These are phyloP conservation scores for Paradendryphiella salina DNA, from an alignment of 2,329 filamentous ascomycete species.

Conservation along the genomic window DNA sequence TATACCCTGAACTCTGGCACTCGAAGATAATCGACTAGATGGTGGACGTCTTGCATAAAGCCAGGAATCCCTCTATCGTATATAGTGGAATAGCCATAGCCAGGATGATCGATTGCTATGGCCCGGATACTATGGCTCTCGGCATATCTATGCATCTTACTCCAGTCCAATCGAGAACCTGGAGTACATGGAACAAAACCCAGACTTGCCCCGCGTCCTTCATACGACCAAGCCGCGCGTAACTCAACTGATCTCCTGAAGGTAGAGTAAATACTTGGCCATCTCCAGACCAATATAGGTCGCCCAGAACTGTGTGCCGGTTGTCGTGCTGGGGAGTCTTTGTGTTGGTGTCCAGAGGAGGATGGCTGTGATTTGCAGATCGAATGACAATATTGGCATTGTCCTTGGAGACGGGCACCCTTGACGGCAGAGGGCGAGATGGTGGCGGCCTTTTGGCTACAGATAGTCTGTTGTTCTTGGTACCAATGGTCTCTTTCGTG, in stretches of 20 bases:
- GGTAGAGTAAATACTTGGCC: neutral
- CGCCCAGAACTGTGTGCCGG: neutral
- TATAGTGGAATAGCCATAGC: neutral
- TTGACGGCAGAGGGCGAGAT: too few species aligned
- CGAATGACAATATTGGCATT: too few species aligned
- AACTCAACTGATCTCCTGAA: neutral
- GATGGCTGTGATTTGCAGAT: neutral
- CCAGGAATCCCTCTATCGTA: neutral
- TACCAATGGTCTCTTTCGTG: too few species aligned
- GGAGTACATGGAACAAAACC: conserved; percentile 2
- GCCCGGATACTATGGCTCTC: neutral
- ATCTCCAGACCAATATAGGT: neutral
- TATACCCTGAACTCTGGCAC: neutral
- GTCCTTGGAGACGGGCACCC: too few species aligned
- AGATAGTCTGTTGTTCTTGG: too few species aligned
- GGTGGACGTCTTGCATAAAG: conserved; percentile 1
- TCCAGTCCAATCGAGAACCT: neutral
- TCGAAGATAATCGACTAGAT: neutral
- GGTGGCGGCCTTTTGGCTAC: too few species aligned
- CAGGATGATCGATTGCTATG: neutral
- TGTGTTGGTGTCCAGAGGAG: neutral
- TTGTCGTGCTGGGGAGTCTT: too few species aligned
- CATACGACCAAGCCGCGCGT: neutral
- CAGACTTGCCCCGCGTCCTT: conserved; percentile 1
- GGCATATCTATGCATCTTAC: neutral